Base-by-base conservation (phyloP, 2,329 filamentous ascomycete species). In the Penicillium sp. region DNA sequence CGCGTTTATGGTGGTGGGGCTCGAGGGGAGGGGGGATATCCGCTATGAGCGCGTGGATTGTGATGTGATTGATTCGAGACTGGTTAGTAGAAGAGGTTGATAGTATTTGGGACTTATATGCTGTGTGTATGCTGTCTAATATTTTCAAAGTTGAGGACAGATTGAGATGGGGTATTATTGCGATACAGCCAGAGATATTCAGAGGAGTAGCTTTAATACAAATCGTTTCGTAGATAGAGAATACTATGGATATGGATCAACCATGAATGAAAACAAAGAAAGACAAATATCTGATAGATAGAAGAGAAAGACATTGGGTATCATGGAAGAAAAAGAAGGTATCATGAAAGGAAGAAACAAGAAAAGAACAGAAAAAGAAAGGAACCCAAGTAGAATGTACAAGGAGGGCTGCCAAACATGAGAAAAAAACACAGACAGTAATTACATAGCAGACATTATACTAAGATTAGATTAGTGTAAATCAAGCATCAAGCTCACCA, bases 401-500 rank as follows among this genome's bases (percentile, higher is more conserved):
- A 59, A 60, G 42, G 56, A 60, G 47, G 42, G n/a, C 33, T 57
- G 44, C 53, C 28, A 30, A 37, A 19, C 22, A 30, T 8, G n/a
- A 30, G 4, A 28, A 50, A 30, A 50, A 3, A 28, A 50, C 56
- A n/a, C 35, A 55, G 38, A 22, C 24, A 33, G 22, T 15, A 22
- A 30, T 12, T 22, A 44, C 38, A 44, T 55, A 45, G 37, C 38
- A 44, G 53, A 22, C 38, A 30, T 55, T 19, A 42, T 30, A 22
- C 37, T 6, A 9, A 53, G 37, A 50, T 40, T 24, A 53, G 38
- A 50, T 44, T 28, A 50, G 38, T 49, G 33, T 54, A 60, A 17
- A 63, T 71, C 56, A 76, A 67, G 69, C 65, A 66, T 82, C 82
- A 65, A 88, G 84, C 62, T 88, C 79, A 5, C 91, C 91, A 67